Conservation (phyloP, 2,329 filamentous ascomycete genomes). For the Cryphonectria carpinicola region DNA sequence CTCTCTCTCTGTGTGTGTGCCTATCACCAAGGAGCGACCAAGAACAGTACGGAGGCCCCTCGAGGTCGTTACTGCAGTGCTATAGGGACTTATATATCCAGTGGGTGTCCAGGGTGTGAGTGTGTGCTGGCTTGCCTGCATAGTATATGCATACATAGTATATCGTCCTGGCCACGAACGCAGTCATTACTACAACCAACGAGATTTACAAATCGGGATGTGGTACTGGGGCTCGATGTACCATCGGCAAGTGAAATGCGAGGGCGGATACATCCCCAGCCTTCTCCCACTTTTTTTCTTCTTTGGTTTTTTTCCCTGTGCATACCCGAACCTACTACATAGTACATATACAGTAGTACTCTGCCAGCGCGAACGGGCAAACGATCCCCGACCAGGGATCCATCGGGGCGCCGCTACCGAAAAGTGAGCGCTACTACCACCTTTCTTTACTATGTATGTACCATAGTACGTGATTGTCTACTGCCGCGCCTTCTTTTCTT, state of each 20-base stretch:
- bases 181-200: not conserved
- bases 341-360: not conserved
- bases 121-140: not conserved
- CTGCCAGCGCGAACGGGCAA: slow-evolving; percentile 11
- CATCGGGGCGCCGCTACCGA: not conserved
- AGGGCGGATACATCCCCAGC: slow-evolving; percentile 10
- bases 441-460: not conserved
- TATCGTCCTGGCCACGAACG: not conserved
- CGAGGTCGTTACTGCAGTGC: too few species aligned
- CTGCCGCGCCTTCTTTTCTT: not conserved
- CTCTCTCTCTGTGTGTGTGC: not conserved
- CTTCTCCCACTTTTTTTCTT: not conserved
- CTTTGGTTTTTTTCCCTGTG: not conserved
- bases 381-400: slow-evolving; percentile 11
- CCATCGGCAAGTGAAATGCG: slow-evolving; percentile 1
- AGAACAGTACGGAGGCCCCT: not conserved
- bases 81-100: too few species aligned
- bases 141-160: not conserved
- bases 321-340: slow-evolving; percentile 8
- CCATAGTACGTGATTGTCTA: not conserved
- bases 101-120: too few species aligned
- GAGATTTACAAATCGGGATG: not conserved
- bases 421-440: slow-evolving; percentile 1
- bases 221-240: not conserved
- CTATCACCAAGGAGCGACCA: not conserved